Evolutionary conservation across 768 basidiomycete genomes (phyloP), one percentile per base, ranked within the genome.

Genomic region (Serendipita indica): DNA sequence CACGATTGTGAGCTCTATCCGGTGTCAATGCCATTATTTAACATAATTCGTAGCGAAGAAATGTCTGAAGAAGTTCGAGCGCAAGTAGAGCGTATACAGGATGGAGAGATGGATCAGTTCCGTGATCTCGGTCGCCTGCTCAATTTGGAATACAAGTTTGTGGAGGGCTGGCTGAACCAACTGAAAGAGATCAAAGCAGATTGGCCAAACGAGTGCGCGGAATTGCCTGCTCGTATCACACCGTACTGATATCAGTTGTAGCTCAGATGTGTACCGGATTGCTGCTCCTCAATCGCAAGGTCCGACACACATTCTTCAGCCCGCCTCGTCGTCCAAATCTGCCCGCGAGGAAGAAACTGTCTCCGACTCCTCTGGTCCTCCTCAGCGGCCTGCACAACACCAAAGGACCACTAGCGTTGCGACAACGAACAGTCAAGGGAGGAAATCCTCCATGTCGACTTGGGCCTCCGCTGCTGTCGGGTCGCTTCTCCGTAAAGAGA

Each of bases 1-100:
- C 81, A 43, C 81, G 89, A 66, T 91, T 87, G 89, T 91, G 66
- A 65, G 82, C 68, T 61, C 62, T 37, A 43, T 37, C 2, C 45
- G 27, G 28, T 34, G 58, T 56, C n/a, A 1, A 54, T 57, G 27
- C 20, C 16, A 16, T 32, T 12, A 34, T 58, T 59, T 63, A 2
- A 58, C 46, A 25, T 2, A 43, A 1, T 58, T 52, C 56, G 6
- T 63, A 92, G 91, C 64, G 89, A 94, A 59, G 90, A 96, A 69
- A 83, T 84, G 0, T 77, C 81, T 6, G 86, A 91, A 66, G 89
- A 93, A 62, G 79, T 93, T 0, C 84, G 81, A n/a, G 76, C 76
- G 2, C 80, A 86, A 34, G 89, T 93, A 77, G 77, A 79, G 54
- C 76, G 75, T 0, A 84, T 96, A 49, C 86, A 89, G 66, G 83